A percentile compares a stretch with the other conserved stretches of the same genome.
Evolutionary conservation across 2,329 filamentous ascomycete species (phyloP).

Genomic region (Pseudogymnoascus sp.): DNA sequence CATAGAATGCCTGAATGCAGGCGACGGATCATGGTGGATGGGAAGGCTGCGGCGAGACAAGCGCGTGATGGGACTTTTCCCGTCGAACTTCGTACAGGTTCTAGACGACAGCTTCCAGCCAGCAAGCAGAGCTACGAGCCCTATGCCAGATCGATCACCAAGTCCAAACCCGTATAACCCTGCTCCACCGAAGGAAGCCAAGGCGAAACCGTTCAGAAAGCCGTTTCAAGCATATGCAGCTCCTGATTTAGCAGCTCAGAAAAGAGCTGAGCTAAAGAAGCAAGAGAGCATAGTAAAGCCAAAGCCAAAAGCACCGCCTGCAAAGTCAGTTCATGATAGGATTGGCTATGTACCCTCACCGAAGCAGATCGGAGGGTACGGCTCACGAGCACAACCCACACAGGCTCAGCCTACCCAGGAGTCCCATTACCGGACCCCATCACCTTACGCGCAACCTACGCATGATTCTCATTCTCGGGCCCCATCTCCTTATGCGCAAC

Average conservation of each 20-base stretch:
- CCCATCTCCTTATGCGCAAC: constrained; percentile 33
- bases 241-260: constrained; percentile 56
- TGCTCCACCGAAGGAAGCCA: constrained; percentile 25
- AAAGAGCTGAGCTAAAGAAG: constrained; percentile 32
- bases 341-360: constrained; percentile 24
- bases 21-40: constrained; percentile 98
- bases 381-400: constrained; percentile 35
- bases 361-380: constrained; percentile 20
- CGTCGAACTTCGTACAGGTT: constrained; percentile 94
- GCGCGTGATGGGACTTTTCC: constrained; percentile 85
- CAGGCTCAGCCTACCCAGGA: constrained; percentile 18
- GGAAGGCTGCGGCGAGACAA: constrained; percentile 83
- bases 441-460: constrained; percentile 13
- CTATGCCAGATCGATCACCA: constrained; percentile 30
- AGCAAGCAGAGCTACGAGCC: constrained; percentile 53
- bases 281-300: constrained; percentile 24
- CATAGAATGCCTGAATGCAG: constrained; percentile 96
- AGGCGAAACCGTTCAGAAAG: constrained; percentile 57
- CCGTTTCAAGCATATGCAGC: constrained; percentile 61
- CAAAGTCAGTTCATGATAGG: constrained; percentile 20
- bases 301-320: constrained; percentile 20
- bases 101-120: constrained; percentile 81
- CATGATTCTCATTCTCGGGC: constrained; percentile 28
- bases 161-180: constrained; percentile 29
- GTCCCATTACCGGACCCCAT: neutral